phyloP scores from a whole-genome alignment of 331 rosid species.

The Rosa hybrid region DNA sequence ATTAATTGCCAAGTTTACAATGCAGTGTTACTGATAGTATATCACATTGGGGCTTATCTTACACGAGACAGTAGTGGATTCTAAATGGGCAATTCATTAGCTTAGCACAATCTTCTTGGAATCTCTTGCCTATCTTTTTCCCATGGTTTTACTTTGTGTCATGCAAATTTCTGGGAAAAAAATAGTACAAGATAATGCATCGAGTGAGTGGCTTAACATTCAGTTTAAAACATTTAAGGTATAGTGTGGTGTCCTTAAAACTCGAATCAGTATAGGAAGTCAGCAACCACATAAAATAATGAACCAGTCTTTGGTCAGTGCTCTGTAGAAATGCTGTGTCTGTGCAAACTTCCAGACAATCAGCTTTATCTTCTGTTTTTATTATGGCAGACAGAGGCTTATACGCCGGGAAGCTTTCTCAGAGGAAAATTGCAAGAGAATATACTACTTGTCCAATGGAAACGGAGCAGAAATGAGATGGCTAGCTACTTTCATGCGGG shows the following conservation, averaged over 20 bases:
- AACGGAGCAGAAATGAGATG: conserved; percentile 94
- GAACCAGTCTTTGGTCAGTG: neutral
- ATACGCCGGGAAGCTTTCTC: conserved; percentile 73
- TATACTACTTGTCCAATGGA: conserved; percentile 79
- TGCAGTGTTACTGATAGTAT: conserved; percentile 8
- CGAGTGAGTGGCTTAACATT: neutral
- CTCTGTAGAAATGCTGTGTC: neutral
- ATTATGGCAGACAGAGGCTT: conserved; percentile 78
- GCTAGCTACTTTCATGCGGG: conserved; percentile 8
- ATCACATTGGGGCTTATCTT: neutral
- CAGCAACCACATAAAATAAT: neutral
- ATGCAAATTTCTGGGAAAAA: neutral
- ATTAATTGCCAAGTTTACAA: conserved; percentile 12
- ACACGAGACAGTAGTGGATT: neutral
- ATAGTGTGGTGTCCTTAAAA: neutral
- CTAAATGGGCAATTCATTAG: neutral
- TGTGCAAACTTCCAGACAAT: conserved; percentile 24
- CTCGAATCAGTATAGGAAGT: neutral
- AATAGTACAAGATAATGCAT: neutral
- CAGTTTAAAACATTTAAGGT: neutral
- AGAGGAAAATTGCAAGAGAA: conserved; percentile 81
- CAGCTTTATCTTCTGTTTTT: conserved; percentile 16
- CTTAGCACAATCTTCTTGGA: neutral
- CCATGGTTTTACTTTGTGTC: neutral
- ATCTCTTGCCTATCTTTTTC: neutral